Base-by-base conservation (phyloP, 1,284 basidiomycete genomes). In the Polyporus tsugae region DNA sequence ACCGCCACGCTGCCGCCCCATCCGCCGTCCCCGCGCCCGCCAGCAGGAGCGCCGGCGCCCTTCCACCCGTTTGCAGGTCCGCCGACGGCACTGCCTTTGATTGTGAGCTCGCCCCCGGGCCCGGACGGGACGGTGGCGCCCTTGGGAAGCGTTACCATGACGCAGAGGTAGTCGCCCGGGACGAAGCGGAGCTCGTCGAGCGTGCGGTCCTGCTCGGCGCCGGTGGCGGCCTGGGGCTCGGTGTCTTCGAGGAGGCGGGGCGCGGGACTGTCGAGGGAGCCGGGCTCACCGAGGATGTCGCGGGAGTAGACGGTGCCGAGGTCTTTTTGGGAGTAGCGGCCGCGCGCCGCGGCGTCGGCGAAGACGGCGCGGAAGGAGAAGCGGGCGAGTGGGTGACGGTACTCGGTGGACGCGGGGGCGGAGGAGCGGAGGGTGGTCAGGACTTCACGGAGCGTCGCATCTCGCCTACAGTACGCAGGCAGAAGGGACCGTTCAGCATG, bases 311-410 rank as follows among this genome's bases (percentile, higher is more conserved):
- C 89, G 73, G 86, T 87, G 25, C 93, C 93, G 53, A 94, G 86
- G 57, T 94, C 92, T 80, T 93, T 93, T 76, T 87, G 86, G 0
- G 89, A 80, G 72, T 89, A 91, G 22, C 86, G 86, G 6, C 92
- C 92, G 73, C 90, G 89, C 75, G 86, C 87, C 6, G 85, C 83
- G 10, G 89, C 82, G 77, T 94, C 93, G 1, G 91, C 90, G 73
- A 90, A 94, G 49, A 94, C 86, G 5, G 91, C 88, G 42, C 90
- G 87, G 83, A 94, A 94, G 13, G 89, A 87, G 79, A 91, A 94
- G 29, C 91, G 88, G 0, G 91, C 91, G 52, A 92, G 87, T 2
- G 92, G 91, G 76, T 94, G 93, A 60, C 89, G 86, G 78, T 91
- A 89, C 80, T 93, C 92, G 25, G 86, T 79, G 41, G 88, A 82